Conservation (phyloP, 2,329 filamentous ascomycete species). For the Pleomassaria siparia region DNA sequence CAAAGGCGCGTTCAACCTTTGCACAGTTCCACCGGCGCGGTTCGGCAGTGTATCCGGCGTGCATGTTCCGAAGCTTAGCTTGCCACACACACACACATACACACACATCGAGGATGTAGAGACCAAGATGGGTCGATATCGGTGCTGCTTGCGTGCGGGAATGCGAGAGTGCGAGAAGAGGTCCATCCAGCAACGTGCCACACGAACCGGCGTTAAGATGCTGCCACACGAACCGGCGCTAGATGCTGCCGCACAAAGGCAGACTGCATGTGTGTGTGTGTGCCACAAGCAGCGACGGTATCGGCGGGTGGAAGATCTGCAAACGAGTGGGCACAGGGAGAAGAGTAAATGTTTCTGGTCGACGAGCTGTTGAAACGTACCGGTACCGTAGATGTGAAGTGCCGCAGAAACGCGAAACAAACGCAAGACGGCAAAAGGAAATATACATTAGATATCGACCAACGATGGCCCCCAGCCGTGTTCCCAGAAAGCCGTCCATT, state of each 20-base stretch:
- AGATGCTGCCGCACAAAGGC: slow-evolving; percentile 16
- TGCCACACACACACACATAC: slow-evolving; percentile 24
- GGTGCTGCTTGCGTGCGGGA: slow-evolving; percentile 12
- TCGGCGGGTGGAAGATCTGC: slow-evolving; percentile 23
- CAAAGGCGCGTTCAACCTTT: slow-evolving; percentile 3
- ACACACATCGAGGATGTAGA: no score
- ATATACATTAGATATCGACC: slow-evolving; percentile 21
- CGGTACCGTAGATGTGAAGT: slow-evolving; percentile 22
- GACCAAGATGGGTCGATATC: slow-evolving; percentile 11
- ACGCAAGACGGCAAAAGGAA: slow-evolving; percentile 25
- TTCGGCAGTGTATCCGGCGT: slow-evolving; percentile 28
- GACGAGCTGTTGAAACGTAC: slow-evolving; percentile 27
- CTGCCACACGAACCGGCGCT: not conserved
- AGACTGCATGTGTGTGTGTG: slow-evolving; percentile 27
- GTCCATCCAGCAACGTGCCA: slow-evolving; percentile 3
- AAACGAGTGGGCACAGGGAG: slow-evolving; percentile 19
- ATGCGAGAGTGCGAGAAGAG: slow-evolving; percentile 12
- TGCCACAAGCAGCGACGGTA: slow-evolving; percentile 24
- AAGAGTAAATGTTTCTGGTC: slow-evolving; percentile 16
- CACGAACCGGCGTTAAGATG: no score
- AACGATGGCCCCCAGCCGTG: slow-evolving; percentile 19
- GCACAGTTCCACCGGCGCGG: slow-evolving; percentile 20
- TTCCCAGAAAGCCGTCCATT: slow-evolving; percentile 11
- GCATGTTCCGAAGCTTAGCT: slow-evolving; percentile 15
- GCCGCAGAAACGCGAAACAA: slow-evolving; percentile 31